Evolutionary conservation across 331 rosid genomes (phyloP).

Genomic region (Erythrophleum ivorense): DNA sequence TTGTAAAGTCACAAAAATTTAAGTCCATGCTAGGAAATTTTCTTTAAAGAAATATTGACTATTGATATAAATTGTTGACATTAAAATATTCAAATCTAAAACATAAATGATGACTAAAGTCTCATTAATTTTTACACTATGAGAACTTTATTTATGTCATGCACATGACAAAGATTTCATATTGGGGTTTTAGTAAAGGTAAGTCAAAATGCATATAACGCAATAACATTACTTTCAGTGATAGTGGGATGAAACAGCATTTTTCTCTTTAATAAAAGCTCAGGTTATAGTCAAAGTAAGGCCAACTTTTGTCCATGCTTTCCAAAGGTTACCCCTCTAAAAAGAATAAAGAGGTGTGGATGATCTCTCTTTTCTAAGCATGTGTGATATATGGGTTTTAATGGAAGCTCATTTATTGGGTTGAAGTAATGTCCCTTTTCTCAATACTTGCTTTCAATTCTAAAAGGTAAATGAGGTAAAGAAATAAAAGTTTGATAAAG

Average conservation of each 20-base stretch:
- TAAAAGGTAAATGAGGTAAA: neutral
- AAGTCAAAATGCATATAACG: constrained; percentile 26
- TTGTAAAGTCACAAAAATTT: too few relatives aligned
- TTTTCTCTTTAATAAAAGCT: constrained; percentile 36
- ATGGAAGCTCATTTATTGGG: constrained; percentile 35
- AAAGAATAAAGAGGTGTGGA: constrained; percentile 27
- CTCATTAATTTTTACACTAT: neutral
- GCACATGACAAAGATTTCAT: constrained; percentile 22
- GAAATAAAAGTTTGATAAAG: neutral
- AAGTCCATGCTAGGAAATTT: too few relatives aligned
- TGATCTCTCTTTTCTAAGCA: constrained; percentile 11
- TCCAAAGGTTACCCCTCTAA: constrained; percentile 34
- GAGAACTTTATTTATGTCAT: neutral
- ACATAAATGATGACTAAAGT: neutral
- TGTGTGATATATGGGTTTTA: constrained; percentile 43
- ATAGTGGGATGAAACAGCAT: neutral
- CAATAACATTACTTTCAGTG: constrained; percentile 26
- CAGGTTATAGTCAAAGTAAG: constrained; percentile 35
- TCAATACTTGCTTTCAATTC: constrained; percentile 9
- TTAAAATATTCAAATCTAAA: neutral
- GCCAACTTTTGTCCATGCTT: constrained; percentile 39
- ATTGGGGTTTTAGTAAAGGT: constrained; percentile 4
- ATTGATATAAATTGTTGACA: neutral
- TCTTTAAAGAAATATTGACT: too few relatives aligned
- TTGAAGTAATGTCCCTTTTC: constrained; percentile 37